phyloP scores from a whole-genome alignment of 2,329 filamentous ascomycete genomes.

The Zelopaecilomyces penicillatus region DNA sequence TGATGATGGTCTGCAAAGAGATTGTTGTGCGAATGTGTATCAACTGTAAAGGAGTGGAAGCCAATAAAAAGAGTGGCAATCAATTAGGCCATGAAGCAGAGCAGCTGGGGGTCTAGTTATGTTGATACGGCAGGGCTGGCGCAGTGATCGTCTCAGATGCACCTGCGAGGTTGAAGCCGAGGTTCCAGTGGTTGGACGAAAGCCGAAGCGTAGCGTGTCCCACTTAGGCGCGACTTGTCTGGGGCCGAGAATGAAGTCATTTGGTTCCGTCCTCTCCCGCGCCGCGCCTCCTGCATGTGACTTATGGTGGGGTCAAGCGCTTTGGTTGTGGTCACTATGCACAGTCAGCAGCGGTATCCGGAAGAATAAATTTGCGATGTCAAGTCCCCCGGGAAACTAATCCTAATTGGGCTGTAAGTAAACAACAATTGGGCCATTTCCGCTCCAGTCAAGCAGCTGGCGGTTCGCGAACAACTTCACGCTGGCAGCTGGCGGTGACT shows the following conservation, averaged over 20 bases:
- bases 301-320: constrained; percentile 10
- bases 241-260: constrained; percentile 17
- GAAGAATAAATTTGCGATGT: constrained; percentile 4
- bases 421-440: constrained; percentile 1
- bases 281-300: constrained; percentile 17
- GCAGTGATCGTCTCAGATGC: not conserved
- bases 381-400: not conserved
- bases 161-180: constrained; percentile 8
- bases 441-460: constrained; percentile 1
- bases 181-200: constrained; percentile 2
- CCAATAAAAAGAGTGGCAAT: no score
- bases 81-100: no score
- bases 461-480: constrained; percentile 2
- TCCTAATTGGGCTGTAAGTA: not conserved
- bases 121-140: no score
- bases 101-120: no score
- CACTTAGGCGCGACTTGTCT: constrained; percentile 5
- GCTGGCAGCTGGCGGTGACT: constrained; percentile 5
- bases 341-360: not conserved
- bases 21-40: no score
- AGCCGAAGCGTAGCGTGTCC: constrained; percentile 4
- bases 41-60: no score
- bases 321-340: no score
- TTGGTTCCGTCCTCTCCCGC: not conserved
- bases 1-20: no score